Evolutionary conservation across 208 protist species (phyloP).

Genomic region (Strigomonas oncopelti): DNA sequence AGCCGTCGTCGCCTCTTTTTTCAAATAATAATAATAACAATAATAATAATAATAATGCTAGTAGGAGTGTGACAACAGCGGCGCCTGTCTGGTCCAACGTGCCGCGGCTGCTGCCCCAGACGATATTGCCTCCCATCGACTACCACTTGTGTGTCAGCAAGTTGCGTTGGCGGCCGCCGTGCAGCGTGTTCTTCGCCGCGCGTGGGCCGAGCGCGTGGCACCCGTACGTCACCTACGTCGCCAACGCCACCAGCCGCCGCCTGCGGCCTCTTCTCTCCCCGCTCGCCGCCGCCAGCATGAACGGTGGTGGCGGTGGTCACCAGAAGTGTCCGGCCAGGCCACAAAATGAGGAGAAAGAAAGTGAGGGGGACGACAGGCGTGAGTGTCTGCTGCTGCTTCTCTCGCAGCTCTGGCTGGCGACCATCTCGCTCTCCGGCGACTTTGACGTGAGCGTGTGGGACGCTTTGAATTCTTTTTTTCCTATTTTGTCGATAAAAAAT

Average conservation of each 20-base stretch:
- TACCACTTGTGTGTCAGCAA: conserved; percentile 56
- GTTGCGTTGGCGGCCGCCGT: conserved; percentile 64
- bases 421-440: conserved; percentile 46
- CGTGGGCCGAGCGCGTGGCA: too few species aligned
- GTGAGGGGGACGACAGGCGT: background rate
- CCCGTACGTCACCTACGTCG: too few species aligned
- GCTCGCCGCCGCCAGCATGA: too few species aligned
- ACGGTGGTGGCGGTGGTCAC: too few species aligned
- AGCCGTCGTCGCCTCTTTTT: background rate
- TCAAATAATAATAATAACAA: background rate
- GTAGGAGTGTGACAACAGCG: too few species aligned
- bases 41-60: background rate
- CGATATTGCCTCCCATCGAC: conserved; percentile 57
- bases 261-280: too few species aligned
- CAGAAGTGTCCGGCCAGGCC: too few species aligned
- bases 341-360: conserved; percentile 6
- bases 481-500: conserved; percentile 40
- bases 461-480: conserved; percentile 56
- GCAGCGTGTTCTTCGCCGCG: background rate
- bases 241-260: too few species aligned
- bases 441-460: conserved; percentile 78
- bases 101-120: conserved; percentile 29
- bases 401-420: conserved; percentile 81
- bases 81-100: background rate
- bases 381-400: conserved; percentile 17